These are phyloP conservation scores for Batkoa obscura DNA, from an alignment of 371 early-diverging fungal genomes.

Conservation along the genomic window DNA sequence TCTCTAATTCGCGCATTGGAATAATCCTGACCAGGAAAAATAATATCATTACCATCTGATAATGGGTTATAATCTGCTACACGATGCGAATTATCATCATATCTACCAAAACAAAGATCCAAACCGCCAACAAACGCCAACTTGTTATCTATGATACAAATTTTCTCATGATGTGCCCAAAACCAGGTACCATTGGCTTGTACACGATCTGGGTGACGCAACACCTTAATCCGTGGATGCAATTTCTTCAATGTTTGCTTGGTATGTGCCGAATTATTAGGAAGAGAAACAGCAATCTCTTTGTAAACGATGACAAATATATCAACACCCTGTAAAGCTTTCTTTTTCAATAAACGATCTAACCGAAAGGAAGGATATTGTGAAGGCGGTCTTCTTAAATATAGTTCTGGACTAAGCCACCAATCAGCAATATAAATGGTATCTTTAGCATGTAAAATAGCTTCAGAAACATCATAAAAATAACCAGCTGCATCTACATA, in stretches of 20 bases:
- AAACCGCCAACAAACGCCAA: constrained; percentile 81
- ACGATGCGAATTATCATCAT: constrained; percentile 61
- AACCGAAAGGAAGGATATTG: constrained; percentile 57
- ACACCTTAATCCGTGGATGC: constrained; percentile 67
- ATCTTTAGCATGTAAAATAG: constrained; percentile 48
- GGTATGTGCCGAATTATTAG: constrained; percentile 64
- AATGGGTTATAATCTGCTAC: constrained; percentile 52
- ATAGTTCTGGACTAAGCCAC: constrained; percentile 78
- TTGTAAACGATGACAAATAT: constrained; percentile 83
- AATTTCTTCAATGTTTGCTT: constrained; percentile 53
- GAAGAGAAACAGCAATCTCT: constrained; percentile 63
- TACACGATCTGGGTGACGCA: constrained; percentile 66
- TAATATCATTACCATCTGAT: constrained; percentile 27
- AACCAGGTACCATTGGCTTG: constrained; percentile 42
- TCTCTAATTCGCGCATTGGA: constrained; percentile 60
- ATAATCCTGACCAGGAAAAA: constrained; percentile 77
- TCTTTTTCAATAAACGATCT: constrained; percentile 57
- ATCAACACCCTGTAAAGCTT: constrained; percentile 74
- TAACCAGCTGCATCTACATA: constrained; percentile 74
- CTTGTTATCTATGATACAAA: constrained; percentile 62
- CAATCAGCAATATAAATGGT: constrained; percentile 79
- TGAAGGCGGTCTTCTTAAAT: constrained; percentile 55
- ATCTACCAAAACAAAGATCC: constrained; percentile 80
- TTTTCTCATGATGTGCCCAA: constrained; percentile 68
- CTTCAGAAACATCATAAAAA: constrained; percentile 58